Conservation (phyloP, 495 filamentous ascomycete genomes). For the Tuber magnatum region DNA sequence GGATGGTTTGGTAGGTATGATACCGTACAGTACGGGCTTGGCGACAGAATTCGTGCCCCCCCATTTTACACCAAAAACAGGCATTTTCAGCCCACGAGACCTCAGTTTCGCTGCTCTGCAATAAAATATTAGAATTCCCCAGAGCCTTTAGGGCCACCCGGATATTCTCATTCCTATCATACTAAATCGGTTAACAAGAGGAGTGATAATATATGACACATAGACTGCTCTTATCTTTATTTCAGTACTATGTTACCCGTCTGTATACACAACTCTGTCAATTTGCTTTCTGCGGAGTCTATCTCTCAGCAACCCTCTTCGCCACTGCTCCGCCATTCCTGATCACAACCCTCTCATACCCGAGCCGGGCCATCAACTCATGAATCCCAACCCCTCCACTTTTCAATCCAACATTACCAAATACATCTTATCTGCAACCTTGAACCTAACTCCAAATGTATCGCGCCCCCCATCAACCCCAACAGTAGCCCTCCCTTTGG, state of each 20-base stretch:
- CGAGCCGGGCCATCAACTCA: conserved; percentile 20
- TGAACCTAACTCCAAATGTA: conserved; percentile 13
- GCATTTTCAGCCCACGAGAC: no score
- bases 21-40: no score
- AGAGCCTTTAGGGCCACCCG: no score
- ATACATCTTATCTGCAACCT: conserved; percentile 22
- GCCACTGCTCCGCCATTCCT: conserved; percentile 18
- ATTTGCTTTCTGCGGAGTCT: conserved; percentile 6
- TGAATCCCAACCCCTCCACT: conserved; percentile 23
- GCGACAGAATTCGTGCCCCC: no score
- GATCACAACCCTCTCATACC: conserved; percentile 24
- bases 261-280: neutral
- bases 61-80: no score
- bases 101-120: no score
- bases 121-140: no score
- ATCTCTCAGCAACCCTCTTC: conserved; percentile 19
- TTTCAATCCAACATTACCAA: conserved; percentile 16
- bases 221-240: neutral
- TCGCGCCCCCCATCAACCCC: conserved; percentile 32
- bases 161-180: no score
- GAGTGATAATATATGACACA: neutral
- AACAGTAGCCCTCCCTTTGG: conserved; percentile 50
- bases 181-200: no score
- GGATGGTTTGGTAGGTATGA: no score
- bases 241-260: neutral